phyloP scores from a whole-genome alignment of 768 basidiomycete species.

The Termitomyces bulborhizus region DNA sequence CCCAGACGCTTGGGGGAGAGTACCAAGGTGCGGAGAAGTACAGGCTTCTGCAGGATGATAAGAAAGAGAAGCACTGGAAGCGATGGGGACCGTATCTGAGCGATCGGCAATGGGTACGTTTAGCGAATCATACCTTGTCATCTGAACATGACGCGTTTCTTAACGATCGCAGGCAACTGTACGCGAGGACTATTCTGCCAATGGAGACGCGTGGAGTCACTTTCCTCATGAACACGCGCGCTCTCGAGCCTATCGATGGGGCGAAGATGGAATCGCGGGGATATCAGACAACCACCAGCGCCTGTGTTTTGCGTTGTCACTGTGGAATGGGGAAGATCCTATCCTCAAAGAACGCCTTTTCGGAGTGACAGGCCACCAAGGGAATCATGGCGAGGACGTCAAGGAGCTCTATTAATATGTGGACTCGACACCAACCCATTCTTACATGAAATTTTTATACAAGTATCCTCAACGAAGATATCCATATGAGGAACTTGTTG shows the following conservation, averaged over 20 bases:
- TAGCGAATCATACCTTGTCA: neutral
- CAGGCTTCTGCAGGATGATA: constrained; percentile 78
- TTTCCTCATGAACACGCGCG: constrained; percentile 93
- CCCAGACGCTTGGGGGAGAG: constrained; percentile 53
- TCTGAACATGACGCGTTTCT: constrained; percentile 11
- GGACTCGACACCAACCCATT: constrained; percentile 97
- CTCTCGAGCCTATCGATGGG: constrained; percentile 96
- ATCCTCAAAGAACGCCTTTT: constrained; percentile 97
- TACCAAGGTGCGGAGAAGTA: constrained; percentile 82
- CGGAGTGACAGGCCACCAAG: constrained; percentile 94
- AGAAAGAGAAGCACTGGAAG: constrained; percentile 90
- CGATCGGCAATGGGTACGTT: constrained; percentile 95
- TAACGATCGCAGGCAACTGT: constrained; percentile 74
- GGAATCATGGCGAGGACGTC: constrained; percentile 99
- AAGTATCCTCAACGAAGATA: constrained; percentile 93
- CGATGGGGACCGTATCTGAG: constrained; percentile 97
- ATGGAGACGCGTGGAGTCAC: constrained; percentile 95
- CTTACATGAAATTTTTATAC: constrained; percentile 99
- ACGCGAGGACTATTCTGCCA: constrained; percentile 94
- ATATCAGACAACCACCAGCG: constrained; percentile 97
- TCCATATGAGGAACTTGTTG: constrained; percentile 91
- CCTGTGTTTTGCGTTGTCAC: constrained; percentile 81
- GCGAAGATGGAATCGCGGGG: constrained; percentile 96
- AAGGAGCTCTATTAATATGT: constrained; percentile 99
- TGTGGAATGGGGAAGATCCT: constrained; percentile 94